Evolutionary conservation across 345 rosid genomes (phyloP).

Genomic region (Gossypium ekmanianum): DNA sequence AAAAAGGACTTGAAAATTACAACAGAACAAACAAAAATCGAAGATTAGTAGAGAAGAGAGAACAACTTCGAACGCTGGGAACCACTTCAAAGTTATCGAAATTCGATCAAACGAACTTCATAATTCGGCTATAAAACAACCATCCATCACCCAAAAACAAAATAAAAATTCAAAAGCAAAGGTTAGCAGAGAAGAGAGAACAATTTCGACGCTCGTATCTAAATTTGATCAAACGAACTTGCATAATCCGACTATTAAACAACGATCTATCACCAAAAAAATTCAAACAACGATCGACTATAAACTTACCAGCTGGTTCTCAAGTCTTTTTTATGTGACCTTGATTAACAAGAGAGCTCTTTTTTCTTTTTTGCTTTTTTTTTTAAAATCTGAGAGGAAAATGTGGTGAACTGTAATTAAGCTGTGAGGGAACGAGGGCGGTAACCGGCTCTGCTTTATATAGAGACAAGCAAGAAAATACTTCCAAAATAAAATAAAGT

Average conservation of each 20-base stretch:
- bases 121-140: no score
- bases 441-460: neutral
- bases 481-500: neutral
- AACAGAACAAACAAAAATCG: neutral
- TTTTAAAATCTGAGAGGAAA: neutral
- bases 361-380: neutral
- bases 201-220: no score
- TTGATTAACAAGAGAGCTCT: neutral
- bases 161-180: no score
- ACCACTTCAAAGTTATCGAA: no score
- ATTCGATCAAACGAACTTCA: no score
- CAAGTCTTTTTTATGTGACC: neutral
- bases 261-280: no score
- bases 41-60: neutral
- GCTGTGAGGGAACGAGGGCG: neutral
- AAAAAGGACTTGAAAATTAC: neutral
- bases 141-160: no score
- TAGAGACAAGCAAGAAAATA: neutral
- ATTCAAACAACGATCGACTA: no score
- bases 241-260: no score
- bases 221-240: no score
- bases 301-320: conserved; percentile 6
- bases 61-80: neutral
- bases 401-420: neutral
- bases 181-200: no score